These are phyloP conservation scores for Lineolata rhizophorae DNA, from an alignment of 495 filamentous ascomycete genomes.

Conservation along the genomic window DNA sequence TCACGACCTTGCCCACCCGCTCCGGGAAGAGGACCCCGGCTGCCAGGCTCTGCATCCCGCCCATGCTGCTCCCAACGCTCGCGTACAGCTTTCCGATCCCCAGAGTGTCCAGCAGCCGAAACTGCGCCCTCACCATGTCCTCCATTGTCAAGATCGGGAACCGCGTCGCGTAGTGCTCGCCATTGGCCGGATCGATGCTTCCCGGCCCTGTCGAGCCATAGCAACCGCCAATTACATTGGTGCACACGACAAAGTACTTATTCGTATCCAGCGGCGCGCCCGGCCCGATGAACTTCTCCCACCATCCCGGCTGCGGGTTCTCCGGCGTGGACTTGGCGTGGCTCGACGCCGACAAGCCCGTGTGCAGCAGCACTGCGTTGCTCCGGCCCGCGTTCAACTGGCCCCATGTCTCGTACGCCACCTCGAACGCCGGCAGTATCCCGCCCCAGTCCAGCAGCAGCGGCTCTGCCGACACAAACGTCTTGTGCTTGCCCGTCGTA, in stretches of 20 bases:
- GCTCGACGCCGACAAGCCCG: slow-evolving; percentile 82
- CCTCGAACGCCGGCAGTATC: slow-evolving; percentile 57
- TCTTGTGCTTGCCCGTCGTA: slow-evolving; percentile 60
- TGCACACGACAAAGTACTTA: slow-evolving; percentile 86
- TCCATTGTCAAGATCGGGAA: slow-evolving; percentile 94
- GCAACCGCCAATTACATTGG: slow-evolving; percentile 90
- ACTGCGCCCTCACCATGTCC: slow-evolving; percentile 96
- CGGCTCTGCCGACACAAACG: slow-evolving; percentile 49
- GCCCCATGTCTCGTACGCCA: slow-evolving; percentile 94
- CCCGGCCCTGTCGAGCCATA: slow-evolving; percentile 89
- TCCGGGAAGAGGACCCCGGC: slow-evolving; percentile 74
- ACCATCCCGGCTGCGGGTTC: slow-evolving; percentile 88
- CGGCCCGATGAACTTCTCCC: slow-evolving; percentile 97
- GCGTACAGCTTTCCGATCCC: slow-evolving; percentile 69
- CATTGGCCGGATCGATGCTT: slow-evolving; percentile 72
- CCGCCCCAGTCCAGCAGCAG: slow-evolving; percentile 88
- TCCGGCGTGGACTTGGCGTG: slow-evolving; percentile 75
- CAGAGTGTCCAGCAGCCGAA: slow-evolving; percentile 62
- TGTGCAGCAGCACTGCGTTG: slow-evolving; percentile 85
- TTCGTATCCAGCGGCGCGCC: slow-evolving; percentile 70
- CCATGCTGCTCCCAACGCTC: slow-evolving; percentile 92
- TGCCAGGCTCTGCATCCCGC: slow-evolving; percentile 90
- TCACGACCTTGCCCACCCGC: slow-evolving; percentile 59
- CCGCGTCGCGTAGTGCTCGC: slow-evolving; percentile 73
- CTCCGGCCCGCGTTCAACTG: slow-evolving; percentile 55